Evolutionary conservation across 2,329 filamentous ascomycete genomes (phyloP).

Genomic region (Pseudogymnoascus sp.): DNA sequence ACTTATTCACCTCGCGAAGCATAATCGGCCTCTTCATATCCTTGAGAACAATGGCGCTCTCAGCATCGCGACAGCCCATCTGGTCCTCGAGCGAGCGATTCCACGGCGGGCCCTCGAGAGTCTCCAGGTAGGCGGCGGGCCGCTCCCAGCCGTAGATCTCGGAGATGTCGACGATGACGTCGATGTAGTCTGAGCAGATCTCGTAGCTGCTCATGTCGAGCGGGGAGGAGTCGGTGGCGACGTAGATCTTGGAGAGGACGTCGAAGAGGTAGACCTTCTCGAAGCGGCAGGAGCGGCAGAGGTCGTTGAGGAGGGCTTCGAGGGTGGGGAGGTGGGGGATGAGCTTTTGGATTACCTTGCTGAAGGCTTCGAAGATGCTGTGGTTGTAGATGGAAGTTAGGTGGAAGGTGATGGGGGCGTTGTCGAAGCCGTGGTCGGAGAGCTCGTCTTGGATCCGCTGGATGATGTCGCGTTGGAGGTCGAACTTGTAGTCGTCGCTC

Average conservation of each 20-base stretch:
- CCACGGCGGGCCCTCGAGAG: constrained; percentile 53
- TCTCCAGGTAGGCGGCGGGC: constrained; percentile 44
- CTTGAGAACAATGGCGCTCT: constrained; percentile 60
- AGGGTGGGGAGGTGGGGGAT: constrained; percentile 89
- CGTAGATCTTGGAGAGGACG: constrained; percentile 96
- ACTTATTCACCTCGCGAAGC: constrained; percentile 62
- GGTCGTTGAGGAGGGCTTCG: constrained; percentile 86
- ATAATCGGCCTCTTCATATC: constrained; percentile 57
- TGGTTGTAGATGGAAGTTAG: constrained; percentile 98
- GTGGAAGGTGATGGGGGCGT: constrained; percentile 89
- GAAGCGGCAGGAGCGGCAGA: constrained; percentile 88
- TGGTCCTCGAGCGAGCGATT: constrained; percentile 56
- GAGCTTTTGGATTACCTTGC: constrained; percentile 95
- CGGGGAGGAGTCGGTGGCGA: constrained; percentile 87
- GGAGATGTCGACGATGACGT: constrained; percentile 94
- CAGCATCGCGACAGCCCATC: constrained; percentile 55
- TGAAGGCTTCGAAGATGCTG: constrained; percentile 96
- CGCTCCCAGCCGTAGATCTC: constrained; percentile 83
- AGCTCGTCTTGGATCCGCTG: constrained; percentile 95
- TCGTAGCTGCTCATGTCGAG: constrained; percentile 95
- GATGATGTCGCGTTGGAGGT: constrained; percentile 93
- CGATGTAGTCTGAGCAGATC: constrained; percentile 97
- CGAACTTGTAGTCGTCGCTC: constrained; percentile 90
- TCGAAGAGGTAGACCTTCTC: constrained; percentile 98
- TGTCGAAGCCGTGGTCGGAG: constrained; percentile 85